phyloP scores from a whole-genome alignment of 495 filamentous ascomycete species.

The Echria macrotheca region DNA sequence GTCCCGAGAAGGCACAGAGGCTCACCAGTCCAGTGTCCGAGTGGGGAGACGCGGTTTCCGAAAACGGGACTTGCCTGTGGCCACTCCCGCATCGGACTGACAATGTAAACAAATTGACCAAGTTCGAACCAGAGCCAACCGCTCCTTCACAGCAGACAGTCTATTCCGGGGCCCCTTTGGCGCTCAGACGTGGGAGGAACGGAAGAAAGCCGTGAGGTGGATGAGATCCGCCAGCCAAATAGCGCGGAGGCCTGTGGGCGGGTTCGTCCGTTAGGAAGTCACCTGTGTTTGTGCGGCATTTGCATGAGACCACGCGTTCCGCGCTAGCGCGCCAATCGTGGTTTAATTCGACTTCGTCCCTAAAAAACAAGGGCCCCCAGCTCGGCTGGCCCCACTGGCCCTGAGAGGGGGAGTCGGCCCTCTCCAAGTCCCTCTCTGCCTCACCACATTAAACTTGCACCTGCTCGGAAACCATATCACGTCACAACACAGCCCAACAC shows the following conservation, averaged over 20 bases:
- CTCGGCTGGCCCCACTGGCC: slow-evolving; percentile 11
- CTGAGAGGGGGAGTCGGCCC: slow-evolving; percentile 24
- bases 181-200: background rate
- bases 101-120: no score
- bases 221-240: slow-evolving; percentile 1
- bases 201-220: slow-evolving; percentile 2
- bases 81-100: no score
- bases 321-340: slow-evolving; percentile 17
- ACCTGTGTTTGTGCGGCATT: no score
- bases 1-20: no score
- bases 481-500: slow-evolving; percentile 33
- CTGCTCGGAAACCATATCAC: slow-evolving; percentile 21
- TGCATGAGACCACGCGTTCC: no score
- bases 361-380: slow-evolving; percentile 23
- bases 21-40: background rate
- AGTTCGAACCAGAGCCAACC: no score
- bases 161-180: no score
- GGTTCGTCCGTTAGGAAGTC: slow-evolving; percentile 19
- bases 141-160: no score
- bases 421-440: slow-evolving; percentile 25
- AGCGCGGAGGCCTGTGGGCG: background rate
- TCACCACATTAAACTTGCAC: slow-evolving; percentile 24
- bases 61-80: background rate
- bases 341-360: slow-evolving; percentile 18
- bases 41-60: background rate